Conservation (phyloP, 129 eudicot genomes). For the Silybum marianum region DNA sequence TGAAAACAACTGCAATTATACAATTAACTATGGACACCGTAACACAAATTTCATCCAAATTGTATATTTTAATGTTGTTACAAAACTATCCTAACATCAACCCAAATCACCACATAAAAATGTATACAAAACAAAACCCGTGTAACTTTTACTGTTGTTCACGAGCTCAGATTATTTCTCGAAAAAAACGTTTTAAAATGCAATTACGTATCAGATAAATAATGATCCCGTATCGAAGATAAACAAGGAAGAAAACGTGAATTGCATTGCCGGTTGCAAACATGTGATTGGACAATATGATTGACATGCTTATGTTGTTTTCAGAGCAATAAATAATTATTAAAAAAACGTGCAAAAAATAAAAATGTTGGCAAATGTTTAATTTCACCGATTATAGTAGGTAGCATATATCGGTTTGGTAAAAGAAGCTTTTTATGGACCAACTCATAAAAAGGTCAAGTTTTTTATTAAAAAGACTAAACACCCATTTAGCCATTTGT, state of each 20-base stretch:
- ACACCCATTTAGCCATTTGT: constrained; percentile 9
- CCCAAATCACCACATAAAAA: background rate
- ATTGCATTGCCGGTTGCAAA: constrained; percentile 33
- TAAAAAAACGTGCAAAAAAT: constrained; percentile 18
- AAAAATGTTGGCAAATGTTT: constrained; percentile 14
- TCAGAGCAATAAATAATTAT: background rate
- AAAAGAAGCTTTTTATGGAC: constrained; percentile 7
- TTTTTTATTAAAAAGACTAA: constrained; percentile 15
- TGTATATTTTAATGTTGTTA: background rate
- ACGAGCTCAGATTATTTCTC: background rate
- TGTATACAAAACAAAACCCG: background rate
- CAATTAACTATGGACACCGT: background rate
- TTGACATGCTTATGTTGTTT: constrained; percentile 41
- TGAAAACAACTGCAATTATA: no score
- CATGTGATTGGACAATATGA: constrained; percentile 35
- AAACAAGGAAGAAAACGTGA: constrained; percentile 30
- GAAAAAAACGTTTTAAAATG: background rate
- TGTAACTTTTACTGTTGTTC: background rate
- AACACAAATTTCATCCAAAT: background rate
- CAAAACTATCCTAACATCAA: background rate
- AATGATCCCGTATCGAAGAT: background rate
- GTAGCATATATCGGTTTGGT: constrained; percentile 18
- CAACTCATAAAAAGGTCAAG: constrained; percentile 17
- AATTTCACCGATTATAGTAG: constrained; percentile 10
- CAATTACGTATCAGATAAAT: constrained; percentile 16